Evolutionary conservation across 371 early-diverging fungal genomes (phyloP).

Genomic region (Gilbertella persicaria): DNA sequence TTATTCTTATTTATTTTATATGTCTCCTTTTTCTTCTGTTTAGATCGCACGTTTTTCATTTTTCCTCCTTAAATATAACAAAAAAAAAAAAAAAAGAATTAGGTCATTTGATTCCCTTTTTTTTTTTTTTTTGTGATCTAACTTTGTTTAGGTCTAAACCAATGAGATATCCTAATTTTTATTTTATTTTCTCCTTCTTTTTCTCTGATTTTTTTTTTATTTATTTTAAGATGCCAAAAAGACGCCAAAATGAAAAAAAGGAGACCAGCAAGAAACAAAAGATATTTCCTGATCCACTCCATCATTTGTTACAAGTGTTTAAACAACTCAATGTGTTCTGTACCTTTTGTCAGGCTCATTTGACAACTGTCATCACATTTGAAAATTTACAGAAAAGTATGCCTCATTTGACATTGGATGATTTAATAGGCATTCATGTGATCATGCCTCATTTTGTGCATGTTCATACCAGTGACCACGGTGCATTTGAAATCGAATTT

Average conservation of each 20-base stretch:
- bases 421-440: constrained; percentile 40
- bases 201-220: neutral
- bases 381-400: constrained; percentile 26
- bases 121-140: no score
- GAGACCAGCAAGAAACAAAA: constrained; percentile 2
- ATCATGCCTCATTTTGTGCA: constrained; percentile 38
- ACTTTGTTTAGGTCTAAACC: no score
- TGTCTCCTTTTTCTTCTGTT: no score
- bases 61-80: no score
- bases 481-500: constrained; percentile 26
- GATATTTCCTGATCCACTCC: neutral
- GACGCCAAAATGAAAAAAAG: neutral
- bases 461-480: constrained; percentile 14
- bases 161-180: neutral
- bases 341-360: constrained; percentile 43
- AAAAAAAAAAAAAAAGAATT: no score
- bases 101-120: no score
- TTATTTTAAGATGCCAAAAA: neutral
- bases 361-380: constrained; percentile 34
- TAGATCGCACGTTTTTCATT: no score
- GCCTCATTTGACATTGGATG: constrained; percentile 21
- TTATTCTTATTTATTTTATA: no score
- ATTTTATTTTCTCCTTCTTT: constrained; percentile 1
- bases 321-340: constrained; percentile 31
- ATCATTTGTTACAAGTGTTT: constrained; percentile 20